Evolutionary conservation across 768 basidiomycete genomes (phyloP).

Genomic region (Psilocybe sp.): DNA sequence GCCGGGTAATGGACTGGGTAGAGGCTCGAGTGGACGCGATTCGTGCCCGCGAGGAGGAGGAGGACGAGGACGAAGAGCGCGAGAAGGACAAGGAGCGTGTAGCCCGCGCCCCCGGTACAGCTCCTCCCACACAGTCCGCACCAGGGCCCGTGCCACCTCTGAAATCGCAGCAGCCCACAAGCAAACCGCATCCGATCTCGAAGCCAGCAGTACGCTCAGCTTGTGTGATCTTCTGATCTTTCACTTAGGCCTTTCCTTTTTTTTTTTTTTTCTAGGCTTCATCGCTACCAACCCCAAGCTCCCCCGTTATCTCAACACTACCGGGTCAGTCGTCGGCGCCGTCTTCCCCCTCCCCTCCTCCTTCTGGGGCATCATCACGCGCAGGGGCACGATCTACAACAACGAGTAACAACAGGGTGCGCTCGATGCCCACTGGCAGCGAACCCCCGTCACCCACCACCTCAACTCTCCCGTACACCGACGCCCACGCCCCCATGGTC

Average conservation of each 20-base stretch:
- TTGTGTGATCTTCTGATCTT: conserved; percentile 25
- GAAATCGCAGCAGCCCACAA: conserved; percentile 16
- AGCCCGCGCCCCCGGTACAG: conserved; percentile 15
- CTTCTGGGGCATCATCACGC: conserved; percentile 19
- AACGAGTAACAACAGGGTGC: conserved; percentile 11
- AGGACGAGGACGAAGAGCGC: conserved; percentile 76
- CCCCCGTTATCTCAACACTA: conserved; percentile 20
- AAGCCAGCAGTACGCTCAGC: no score
- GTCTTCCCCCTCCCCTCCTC: conserved; percentile 33
- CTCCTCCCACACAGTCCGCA: conserved; percentile 22
- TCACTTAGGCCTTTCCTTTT: conserved; percentile 7
- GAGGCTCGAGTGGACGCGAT: conserved; percentile 80
- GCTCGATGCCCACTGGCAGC: conserved; percentile 14
- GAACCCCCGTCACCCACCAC: conserved; percentile 15
- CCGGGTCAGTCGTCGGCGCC: conserved; percentile 22
- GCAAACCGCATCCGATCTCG: background rate
- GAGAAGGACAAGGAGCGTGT: conserved; percentile 51
- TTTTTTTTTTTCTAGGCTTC: conserved; percentile 15
- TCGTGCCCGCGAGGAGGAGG: conserved; percentile 72
- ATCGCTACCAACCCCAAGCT: conserved; percentile 29
- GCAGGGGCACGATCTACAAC: conserved; percentile 17
- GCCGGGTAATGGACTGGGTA: conserved; percentile 80
- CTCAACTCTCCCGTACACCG: conserved; percentile 17
- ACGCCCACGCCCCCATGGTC: conserved; percentile 32
- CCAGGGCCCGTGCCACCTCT: conserved; percentile 7